Conservation (phyloP, 257 asterid species). For the Ajuga chamaepitys region DNA sequence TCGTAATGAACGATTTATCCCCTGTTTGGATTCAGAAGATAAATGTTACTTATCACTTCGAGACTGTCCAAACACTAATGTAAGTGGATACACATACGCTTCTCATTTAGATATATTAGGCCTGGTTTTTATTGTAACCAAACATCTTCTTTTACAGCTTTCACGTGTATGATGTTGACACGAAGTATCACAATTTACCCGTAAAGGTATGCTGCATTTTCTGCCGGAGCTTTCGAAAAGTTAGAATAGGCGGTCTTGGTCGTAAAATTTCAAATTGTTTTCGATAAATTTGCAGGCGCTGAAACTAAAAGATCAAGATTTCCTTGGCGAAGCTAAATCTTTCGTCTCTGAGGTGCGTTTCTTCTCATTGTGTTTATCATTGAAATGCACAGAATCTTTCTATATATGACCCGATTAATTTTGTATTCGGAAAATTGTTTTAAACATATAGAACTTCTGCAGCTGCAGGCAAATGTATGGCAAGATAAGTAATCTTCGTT, state of each 20-base stretch:
- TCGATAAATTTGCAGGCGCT: conserved; percentile 37
- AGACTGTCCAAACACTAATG: conserved; percentile 65
- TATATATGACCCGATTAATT: not conserved
- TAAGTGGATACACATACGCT: conserved; percentile 31
- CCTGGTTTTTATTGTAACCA: not conserved
- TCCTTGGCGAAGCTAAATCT: conserved; percentile 72
- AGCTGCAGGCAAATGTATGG: not conserved
- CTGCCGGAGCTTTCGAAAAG: not conserved
- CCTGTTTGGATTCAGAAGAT: conserved; percentile 78
- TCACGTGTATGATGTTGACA: conserved; percentile 69
- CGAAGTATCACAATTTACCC: conserved; percentile 53
- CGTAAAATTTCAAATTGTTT: not conserved
- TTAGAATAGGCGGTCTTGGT: too few species aligned
- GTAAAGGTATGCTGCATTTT: conserved; percentile 48
- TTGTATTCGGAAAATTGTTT: not conserved
- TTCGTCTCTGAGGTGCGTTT: conserved; percentile 59
- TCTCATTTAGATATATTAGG: not conserved
- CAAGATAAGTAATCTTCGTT: too few species aligned
- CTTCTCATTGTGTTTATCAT: not conserved
- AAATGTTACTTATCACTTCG: conserved; percentile 62
- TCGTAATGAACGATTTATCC: conserved; percentile 60
- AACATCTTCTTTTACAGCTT: conserved; percentile 42
- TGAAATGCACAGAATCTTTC: not conserved
- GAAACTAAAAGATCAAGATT: conserved; percentile 63
- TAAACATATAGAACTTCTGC: not conserved